Base-by-base conservation (phyloP, 1,139 yeast genomes). In the Hemisphaericaspora lyxosophila region DNA sequence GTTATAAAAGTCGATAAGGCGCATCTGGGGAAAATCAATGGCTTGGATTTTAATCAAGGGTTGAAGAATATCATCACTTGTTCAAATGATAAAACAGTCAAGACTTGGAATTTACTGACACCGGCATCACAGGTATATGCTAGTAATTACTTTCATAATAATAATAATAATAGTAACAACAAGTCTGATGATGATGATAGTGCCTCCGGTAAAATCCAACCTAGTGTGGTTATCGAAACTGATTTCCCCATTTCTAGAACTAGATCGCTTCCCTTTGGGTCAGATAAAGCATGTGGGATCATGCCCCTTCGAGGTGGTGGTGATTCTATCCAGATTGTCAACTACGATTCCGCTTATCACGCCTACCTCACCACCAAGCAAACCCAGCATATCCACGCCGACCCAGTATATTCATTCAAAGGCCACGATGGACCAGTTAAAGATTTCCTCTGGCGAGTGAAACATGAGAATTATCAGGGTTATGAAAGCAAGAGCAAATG, bases 251-350 rank as follows among this genome's bases (percentile, higher is more conserved):
- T 92, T 1, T 82, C 95, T 62, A 71, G 96, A 46, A 95, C 97
- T 0, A 67, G 97, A 34, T 81, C 82, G 41, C 65, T 90, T 22
- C 98, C 98, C 0, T 88, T 89, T 67, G 97, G 97, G 1, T 68
- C 74, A 17, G 96, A 92, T n/a, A 59, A 55, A 33, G 55, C 75
- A 2, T 85, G 92, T 55, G 87, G 94, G 9, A 78, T 92, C 4
- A 85, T 89, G 88, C 98, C 98, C 0, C 67, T 85, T 39, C 65
- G 95, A 38, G 97, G 95, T 0, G 97, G 97, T 3, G 72, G 75
- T 16, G 82, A 92, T 58, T 73, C 89, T 0, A 72, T 89, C 1
- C 85, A 81, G 53, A 62, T 90, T 22, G 76, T 83, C 14, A 80
- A 82, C 48, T 74, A 75, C 46, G 73, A 72, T 39, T 59, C 60